Base-by-base conservation (phyloP, 768 basidiomycete genomes). In the Pulveroboletus frians region DNA sequence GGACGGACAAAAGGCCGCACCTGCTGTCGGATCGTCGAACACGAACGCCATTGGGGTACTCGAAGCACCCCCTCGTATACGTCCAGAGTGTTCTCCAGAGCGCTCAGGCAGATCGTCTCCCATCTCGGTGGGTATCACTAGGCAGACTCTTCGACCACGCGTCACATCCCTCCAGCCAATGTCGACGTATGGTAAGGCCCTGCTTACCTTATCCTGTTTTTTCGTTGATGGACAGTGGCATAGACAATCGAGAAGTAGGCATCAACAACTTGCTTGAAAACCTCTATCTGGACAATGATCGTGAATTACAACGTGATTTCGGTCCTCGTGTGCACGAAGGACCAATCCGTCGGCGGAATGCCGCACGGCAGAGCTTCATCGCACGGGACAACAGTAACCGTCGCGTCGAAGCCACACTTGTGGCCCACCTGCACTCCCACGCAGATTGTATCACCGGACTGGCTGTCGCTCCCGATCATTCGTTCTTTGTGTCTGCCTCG, bases 401-500 rank as follows among this genome's bases (percentile, higher is more conserved):
- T 18, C 81, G 80, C 4, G 73, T 82, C 1, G 92, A 94, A 54
- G 86, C 89, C 2, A 83, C 78, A 3, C 78, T 97, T 47, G 80
- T 98, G 45, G 84, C 88, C 0, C 87, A 95, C 65, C 76, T 96
- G 14, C 78, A 79, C 15, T 88, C 92, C 4, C 95, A 97, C 62
- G 78, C 83, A 0, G 90, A 86, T 21, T 74, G 82, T 1, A 73
- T 98, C 50, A 92, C 86, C 3, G 78, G 82, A 8, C 72, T 98
- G 20, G 85, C 85, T 2, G 88, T 93, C 20, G 85, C 95, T 1
- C 94, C 95, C 3, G 96, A 98, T 60, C 92, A 96, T 59, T 71
- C 84, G 64, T 99, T 96, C 74, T 97, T 99, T 56, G 83, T 94
- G 4, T 91, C 95, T 0, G 83, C 88, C 32, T 95, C 92, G 1